phyloP scores from a whole-genome alignment of 2,329 filamentous ascomycete species.

The Pleoardoris graminearum region DNA sequence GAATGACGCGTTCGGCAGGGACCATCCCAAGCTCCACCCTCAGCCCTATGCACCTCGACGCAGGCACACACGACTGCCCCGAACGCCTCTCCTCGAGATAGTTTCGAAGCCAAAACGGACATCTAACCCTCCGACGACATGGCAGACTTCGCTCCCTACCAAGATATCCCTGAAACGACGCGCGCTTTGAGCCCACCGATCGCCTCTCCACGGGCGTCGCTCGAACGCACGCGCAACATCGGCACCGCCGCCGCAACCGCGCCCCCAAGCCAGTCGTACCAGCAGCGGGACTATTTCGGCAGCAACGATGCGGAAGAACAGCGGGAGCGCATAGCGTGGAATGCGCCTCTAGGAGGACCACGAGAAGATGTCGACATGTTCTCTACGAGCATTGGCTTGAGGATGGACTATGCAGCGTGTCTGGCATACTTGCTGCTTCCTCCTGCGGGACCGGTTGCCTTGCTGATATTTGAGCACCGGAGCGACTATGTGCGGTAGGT shows the following conservation, averaged over 20 bases:
- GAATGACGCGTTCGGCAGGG: neutral
- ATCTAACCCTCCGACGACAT: too few species aligned
- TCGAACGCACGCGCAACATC: conserved; percentile 39
- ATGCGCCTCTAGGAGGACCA: conserved; percentile 29
- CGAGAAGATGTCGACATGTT: conserved; percentile 76
- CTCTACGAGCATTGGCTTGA: conserved; percentile 83
- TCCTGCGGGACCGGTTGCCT: conserved; percentile 79
- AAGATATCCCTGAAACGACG: conserved; percentile 84
- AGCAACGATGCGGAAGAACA: conserved; percentile 16
- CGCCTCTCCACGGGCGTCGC: conserved; percentile 48
- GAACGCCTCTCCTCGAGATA: too few species aligned
- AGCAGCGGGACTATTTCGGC: conserved; percentile 48
- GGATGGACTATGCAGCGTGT: conserved; percentile 87
- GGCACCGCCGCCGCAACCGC: conserved; percentile 32
- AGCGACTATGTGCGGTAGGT: conserved; percentile 91
- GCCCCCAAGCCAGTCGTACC: conserved; percentile 38
- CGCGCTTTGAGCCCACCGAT: conserved; percentile 77
- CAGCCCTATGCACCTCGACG: neutral
- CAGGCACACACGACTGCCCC: too few species aligned
- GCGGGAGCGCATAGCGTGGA: conserved; percentile 38
- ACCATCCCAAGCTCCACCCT: neutral
- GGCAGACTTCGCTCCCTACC: conserved; percentile 87
- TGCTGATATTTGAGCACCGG: conserved; percentile 87
- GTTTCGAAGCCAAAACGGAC: too few species aligned
- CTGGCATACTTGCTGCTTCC: conserved; percentile 85